A percentile compares a stretch with the other conserved stretches of the same genome.
phyloP scores from a whole-genome alignment of 768 basidiomycete genomes.

The Russula sp. region DNA sequence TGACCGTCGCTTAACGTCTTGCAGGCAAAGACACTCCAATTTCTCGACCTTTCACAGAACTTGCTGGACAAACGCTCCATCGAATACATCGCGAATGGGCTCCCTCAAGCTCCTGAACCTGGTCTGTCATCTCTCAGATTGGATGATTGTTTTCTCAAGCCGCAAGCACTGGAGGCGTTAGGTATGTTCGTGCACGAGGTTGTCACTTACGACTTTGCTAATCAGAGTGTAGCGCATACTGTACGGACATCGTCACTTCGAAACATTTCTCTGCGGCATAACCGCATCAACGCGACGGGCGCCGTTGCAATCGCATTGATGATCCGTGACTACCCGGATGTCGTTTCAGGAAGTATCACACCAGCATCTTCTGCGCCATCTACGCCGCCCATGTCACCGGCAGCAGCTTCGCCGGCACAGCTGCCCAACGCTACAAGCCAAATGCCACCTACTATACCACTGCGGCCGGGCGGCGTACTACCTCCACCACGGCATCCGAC shows the following conservation, averaged over 20 bases:
- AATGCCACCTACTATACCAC: slow-evolving; percentile 32
- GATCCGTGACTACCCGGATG: slow-evolving; percentile 94
- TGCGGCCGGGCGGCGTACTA: slow-evolving; percentile 37
- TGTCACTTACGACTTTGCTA: background rate
- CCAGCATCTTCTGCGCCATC: slow-evolving; percentile 27
- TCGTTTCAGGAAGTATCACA: slow-evolving; percentile 37
- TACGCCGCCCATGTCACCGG: slow-evolving; percentile 28
- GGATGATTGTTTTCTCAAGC: slow-evolving; percentile 78
- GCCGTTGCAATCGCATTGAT: slow-evolving; percentile 91
- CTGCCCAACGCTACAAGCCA: slow-evolving; percentile 31
- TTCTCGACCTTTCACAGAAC: slow-evolving; percentile 88
- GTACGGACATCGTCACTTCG: slow-evolving; percentile 78
- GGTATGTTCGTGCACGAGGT: slow-evolving; percentile 44
- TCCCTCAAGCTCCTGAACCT: slow-evolving; percentile 46
- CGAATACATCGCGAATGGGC: slow-evolving; percentile 71
- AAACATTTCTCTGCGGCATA: slow-evolving; percentile 87
- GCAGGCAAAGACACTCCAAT: slow-evolving; percentile 72
- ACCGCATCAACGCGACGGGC: slow-evolving; percentile 77
- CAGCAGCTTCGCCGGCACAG: slow-evolving; percentile 32
- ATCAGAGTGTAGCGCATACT: slow-evolving; percentile 52
- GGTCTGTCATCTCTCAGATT: slow-evolving; percentile 75
- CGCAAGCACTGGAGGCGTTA: slow-evolving; percentile 69
- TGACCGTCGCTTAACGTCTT: background rate
- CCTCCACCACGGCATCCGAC: slow-evolving; percentile 49
- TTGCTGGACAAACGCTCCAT: slow-evolving; percentile 75